Evolutionary conservation across 139 green algal species (phyloP).

Genomic region (Tetratostichococcus sp.): DNA sequence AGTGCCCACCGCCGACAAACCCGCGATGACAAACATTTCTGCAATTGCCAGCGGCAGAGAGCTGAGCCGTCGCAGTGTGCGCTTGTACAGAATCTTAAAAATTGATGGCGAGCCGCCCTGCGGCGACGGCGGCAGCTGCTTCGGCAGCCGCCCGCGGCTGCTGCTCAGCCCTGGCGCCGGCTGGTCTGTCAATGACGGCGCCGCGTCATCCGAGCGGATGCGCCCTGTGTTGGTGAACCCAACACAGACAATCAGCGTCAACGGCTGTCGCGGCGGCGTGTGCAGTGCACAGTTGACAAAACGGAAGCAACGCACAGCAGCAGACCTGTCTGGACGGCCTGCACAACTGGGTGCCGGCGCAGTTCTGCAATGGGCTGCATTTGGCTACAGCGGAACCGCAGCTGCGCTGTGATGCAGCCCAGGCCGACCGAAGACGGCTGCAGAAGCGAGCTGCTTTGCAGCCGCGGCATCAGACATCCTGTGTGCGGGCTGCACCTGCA

Average conservation of each 20-base stretch:
- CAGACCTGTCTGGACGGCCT: neutral
- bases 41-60: conserved; percentile 83
- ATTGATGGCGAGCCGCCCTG: neutral
- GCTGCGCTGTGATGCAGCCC: neutral
- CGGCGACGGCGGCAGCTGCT: neutral
- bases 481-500: neutral
- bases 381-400: neutral
- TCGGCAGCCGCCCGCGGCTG: neutral
- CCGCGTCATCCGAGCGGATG: neutral
- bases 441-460: neutral
- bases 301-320: no score
- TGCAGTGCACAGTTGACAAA: no score
- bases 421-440: neutral
- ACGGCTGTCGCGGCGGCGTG: no score
- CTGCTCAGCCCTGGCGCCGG: neutral
- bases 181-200: neutral
- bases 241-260: no score
- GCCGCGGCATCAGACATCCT: no score
- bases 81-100: conserved; percentile 23
- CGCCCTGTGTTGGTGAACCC: neutral
- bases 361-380: neutral
- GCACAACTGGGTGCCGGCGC: neutral
- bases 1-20: conserved; percentile 83
- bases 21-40: conserved; percentile 78
- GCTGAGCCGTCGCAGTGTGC: conserved; percentile 57